Conservation (phyloP, 75 land plant species). For the Selaginella tamariscina region DNA sequence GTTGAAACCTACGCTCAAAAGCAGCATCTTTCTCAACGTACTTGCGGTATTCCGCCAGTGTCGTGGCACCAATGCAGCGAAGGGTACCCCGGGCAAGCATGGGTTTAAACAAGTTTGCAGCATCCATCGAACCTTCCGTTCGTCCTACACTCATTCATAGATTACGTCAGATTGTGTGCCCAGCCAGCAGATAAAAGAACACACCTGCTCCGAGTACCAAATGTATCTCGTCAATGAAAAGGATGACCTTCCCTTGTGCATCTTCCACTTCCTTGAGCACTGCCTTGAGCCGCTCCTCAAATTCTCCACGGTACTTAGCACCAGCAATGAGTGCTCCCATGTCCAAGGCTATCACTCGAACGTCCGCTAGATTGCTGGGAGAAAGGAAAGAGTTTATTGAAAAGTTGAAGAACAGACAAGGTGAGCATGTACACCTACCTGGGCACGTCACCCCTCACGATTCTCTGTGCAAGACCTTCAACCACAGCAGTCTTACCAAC, state of each 20-base stretch:
- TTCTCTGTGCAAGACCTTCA: slow-evolving; percentile 88
- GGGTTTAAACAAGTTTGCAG: slow-evolving; percentile 95
- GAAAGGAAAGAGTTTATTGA: slow-evolving; percentile 2
- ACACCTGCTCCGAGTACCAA: slow-evolving; percentile 85
- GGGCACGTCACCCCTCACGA: slow-evolving; percentile 88
- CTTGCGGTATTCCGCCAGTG: slow-evolving; percentile 88
- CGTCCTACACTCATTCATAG: slow-evolving; percentile 28
- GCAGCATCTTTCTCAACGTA: slow-evolving; percentile 99
- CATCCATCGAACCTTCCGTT: slow-evolving; percentile 97
- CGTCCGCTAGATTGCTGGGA: slow-evolving; percentile 68
- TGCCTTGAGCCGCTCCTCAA: slow-evolving; percentile 84
- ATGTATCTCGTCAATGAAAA: slow-evolving; percentile 96
- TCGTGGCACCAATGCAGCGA: slow-evolving; percentile 92
- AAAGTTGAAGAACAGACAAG: background rate
- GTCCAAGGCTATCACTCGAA: slow-evolving; percentile 72
- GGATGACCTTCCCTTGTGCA: slow-evolving; percentile 78
- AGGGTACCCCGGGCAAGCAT: slow-evolving; percentile 96
- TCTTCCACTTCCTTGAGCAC: slow-evolving; percentile 96
- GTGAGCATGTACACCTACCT: slow-evolving; percentile 19
- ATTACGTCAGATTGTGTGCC: background rate
- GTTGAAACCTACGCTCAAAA: slow-evolving; percentile 91
- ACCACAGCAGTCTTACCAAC: slow-evolving; percentile 98
- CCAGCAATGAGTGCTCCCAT: slow-evolving; percentile 97
- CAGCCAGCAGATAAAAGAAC: background rate
- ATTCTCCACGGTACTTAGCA: slow-evolving; percentile 88